phyloP scores from a whole-genome alignment of 805 yeast genomes.

The Barnettozyma pratensis region DNA sequence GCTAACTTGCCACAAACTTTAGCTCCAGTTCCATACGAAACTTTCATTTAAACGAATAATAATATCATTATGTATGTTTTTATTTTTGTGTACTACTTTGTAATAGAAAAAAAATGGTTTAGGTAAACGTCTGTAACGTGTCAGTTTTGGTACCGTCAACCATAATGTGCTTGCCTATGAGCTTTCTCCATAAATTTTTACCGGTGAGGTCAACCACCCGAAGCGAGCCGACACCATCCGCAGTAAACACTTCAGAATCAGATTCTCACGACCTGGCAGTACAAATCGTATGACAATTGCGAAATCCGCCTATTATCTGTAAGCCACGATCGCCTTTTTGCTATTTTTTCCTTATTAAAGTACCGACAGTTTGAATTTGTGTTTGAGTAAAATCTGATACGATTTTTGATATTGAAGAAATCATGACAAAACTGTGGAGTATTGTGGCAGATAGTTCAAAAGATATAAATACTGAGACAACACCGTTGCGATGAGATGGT shows the following conservation, averaged over 20 bases:
- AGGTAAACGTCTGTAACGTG: not conserved
- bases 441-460: not conserved
- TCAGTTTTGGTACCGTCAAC: too few relatives aligned
- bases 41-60: slow-evolving; percentile 73
- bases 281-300: not conserved
- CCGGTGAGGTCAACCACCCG: not conserved
- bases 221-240: not conserved
- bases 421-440: not conserved
- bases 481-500: too few relatives aligned
- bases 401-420: not conserved
- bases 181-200: not conserved
- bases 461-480: not conserved
- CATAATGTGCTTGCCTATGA: not conserved
- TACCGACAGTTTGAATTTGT: too few relatives aligned
- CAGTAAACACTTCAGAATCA: not conserved
- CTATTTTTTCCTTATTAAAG: too few relatives aligned
- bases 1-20: slow-evolving; percentile 90
- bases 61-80: slow-evolving; percentile 13
- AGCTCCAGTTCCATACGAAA: slow-evolving; percentile 99
- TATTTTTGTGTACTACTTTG: slow-evolving; percentile 22
- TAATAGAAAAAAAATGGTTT: slow-evolving; percentile 4
- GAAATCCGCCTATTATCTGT: not conserved
- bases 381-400: not conserved
- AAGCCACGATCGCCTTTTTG: not conserved
- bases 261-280: not conserved